These are phyloP conservation scores for Cajanus cajan DNA, from an alignment of 306 rosid genomes.

Conservation along the genomic window DNA sequence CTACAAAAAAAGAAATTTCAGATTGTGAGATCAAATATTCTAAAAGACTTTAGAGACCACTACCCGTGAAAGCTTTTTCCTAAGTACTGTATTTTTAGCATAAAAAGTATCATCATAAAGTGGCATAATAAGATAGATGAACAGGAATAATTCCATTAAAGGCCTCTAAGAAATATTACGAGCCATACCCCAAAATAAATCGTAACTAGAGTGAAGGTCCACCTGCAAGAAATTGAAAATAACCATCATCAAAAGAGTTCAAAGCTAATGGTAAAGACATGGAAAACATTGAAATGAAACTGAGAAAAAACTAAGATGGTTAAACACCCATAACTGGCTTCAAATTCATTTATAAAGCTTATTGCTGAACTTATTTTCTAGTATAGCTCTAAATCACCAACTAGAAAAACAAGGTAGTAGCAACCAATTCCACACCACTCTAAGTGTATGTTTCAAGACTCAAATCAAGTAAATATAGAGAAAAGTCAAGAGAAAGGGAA, in stretches of 20 bases:
- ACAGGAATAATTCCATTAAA: constrained; percentile 6
- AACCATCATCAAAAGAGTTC: constrained; percentile 15
- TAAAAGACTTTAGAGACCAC: background rate
- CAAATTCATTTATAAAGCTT: constrained; percentile 2
- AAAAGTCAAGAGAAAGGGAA: constrained; percentile 6
- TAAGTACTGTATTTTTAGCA: background rate
- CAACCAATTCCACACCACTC: background rate
- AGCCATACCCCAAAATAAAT: constrained; percentile 69
- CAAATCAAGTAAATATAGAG: background rate
- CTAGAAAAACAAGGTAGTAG: background rate
- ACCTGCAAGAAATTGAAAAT: constrained; percentile 55
- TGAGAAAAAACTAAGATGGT: background rate
- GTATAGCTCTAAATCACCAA: background rate
- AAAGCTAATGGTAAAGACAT: background rate
- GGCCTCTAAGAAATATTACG: constrained; percentile 24
- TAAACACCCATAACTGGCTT: background rate
- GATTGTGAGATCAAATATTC: constrained; percentile 3
- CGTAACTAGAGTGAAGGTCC: constrained; percentile 75
- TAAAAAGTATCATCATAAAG: background rate
- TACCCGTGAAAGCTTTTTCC: background rate
- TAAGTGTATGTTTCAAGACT: background rate
- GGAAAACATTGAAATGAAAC: constrained; percentile 20
- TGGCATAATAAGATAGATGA: background rate
- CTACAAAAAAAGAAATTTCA: constrained; percentile 49
- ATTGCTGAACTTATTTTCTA: background rate